Conservation (phyloP, 805 yeast genomes). For the Maudiozyma bulderi region DNA sequence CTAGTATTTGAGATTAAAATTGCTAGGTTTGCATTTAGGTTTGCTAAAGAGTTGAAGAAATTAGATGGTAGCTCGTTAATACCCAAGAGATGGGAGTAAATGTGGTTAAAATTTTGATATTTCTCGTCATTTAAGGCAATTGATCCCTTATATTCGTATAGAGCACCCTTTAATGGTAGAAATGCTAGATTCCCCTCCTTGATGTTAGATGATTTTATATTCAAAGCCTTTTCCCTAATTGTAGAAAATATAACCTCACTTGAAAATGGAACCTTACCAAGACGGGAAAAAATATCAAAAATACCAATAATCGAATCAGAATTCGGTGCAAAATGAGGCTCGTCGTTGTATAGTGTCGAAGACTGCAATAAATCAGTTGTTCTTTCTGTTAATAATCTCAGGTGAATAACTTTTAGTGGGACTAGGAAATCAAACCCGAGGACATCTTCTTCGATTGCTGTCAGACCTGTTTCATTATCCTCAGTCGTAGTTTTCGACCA, state of each 20-base stretch:
- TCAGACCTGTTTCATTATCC: constrained; percentile 13
- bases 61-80: constrained; percentile 21
- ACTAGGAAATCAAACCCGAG: constrained; percentile 18
- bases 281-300: constrained; percentile 29
- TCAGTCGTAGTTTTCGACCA: constrained; percentile 13
- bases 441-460: constrained; percentile 14
- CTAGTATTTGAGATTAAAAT: constrained; percentile 21
- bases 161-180: constrained; percentile 22
- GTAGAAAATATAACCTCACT: constrained; percentile 45
- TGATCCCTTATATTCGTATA: constrained; percentile 13
- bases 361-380: constrained; percentile 64
- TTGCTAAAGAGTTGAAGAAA: constrained; percentile 17
- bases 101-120: constrained; percentile 20
- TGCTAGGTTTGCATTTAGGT: constrained; percentile 14
- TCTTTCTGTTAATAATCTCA: constrained; percentile 54
- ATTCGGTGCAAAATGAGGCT: constrained; percentile 20
- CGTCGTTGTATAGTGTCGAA: constrained; percentile 32
- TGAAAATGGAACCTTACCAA: constrained; percentile 45
- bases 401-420: constrained; percentile 29
- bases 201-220: constrained; percentile 12
- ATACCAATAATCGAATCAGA: constrained; percentile 27
- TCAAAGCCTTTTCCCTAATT: constrained; percentile 21
- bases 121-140: constrained; percentile 12
- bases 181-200: constrained; percentile 14
- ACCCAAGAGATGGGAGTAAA: constrained; percentile 23